Percentiles rank a stretch among this genome's conserved stretches.
These are phyloP conservation scores for Termitomyces sp. DNA, from an alignment of 768 basidiomycete species.

Conservation along the genomic window DNA sequence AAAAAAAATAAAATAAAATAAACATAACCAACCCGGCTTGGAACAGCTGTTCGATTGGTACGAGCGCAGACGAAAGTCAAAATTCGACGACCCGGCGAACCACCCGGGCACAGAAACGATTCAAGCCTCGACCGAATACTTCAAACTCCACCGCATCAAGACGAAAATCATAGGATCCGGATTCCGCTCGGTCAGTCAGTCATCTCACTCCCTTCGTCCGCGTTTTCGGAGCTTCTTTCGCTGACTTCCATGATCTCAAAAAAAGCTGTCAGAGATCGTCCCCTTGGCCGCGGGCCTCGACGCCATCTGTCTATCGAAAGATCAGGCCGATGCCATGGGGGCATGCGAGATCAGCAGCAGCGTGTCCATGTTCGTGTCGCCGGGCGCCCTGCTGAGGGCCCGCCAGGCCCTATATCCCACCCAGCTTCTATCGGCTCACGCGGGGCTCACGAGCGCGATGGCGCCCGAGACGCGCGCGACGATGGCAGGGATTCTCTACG, in stretches of 20 bases:
- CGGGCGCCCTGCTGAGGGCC: slow-evolving; percentile 27
- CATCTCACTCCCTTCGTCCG: neutral
- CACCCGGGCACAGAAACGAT: slow-evolving; percentile 44
- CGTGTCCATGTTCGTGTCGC: slow-evolving; percentile 12
- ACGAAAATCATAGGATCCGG: slow-evolving; percentile 35
- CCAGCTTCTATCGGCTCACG: slow-evolving; percentile 21
- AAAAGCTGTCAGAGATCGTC: slow-evolving; percentile 36
- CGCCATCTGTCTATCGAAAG: slow-evolving; percentile 35
- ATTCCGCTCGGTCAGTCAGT: slow-evolving; percentile 31
- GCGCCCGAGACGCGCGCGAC: slow-evolving; percentile 29
- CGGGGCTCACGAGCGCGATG: slow-evolving; percentile 29
- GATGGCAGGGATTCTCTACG: slow-evolving; percentile 26
- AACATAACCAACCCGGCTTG: neutral
- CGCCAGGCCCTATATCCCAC: slow-evolving; percentile 34
- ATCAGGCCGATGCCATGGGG: slow-evolving; percentile 29
- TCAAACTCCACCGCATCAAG: slow-evolving; percentile 31
- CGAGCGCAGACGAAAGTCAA: slow-evolving; percentile 26
- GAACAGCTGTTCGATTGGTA: slow-evolving; percentile 36
- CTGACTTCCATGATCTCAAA: neutral
- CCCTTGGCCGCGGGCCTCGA: slow-evolving; percentile 31
- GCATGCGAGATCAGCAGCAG: slow-evolving; percentile 23
- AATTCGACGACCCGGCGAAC: slow-evolving; percentile 15
- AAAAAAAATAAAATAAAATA: neutral
- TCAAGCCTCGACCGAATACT: slow-evolving; percentile 37
- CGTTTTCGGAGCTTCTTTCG: neutral